phyloP scores from a whole-genome alignment of 78 protist genomes.

The Chrysochromulina tobinii region DNA sequence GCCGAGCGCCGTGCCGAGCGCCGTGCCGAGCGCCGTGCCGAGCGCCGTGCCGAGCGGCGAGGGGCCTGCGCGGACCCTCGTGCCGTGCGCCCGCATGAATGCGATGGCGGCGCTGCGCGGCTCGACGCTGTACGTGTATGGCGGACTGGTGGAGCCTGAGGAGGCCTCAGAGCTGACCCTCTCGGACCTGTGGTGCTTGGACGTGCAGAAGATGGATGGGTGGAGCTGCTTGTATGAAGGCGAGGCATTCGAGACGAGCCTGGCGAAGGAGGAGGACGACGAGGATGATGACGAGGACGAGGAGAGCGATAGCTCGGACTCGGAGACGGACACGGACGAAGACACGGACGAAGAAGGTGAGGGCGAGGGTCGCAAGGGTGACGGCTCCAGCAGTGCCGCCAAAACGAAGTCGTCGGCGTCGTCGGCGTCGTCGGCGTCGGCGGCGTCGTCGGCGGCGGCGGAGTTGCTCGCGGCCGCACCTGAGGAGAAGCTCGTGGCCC shows the following conservation, averaged over 20 bases:
- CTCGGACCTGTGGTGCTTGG: neutral
- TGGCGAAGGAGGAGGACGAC: neutral
- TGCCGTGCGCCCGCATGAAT: slow-evolving; percentile 20
- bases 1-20: no score
- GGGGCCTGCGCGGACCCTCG: neutral
- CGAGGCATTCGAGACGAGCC: neutral
- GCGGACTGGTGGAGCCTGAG: slow-evolving; percentile 7
- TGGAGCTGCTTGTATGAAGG: neutral
- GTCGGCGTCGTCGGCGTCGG: no score
- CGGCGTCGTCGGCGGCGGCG: no score
- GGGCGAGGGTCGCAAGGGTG: no score
- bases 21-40: no score
- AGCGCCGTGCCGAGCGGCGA: no score
- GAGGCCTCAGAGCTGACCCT: neutral
- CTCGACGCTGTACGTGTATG: neutral
- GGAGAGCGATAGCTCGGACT: neutral
- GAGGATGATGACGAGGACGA: neutral
- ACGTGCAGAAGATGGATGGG: neutral
- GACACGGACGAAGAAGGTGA: no score
- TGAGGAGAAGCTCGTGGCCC: no score
- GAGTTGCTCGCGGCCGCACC: no score
- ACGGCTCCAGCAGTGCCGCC: no score
- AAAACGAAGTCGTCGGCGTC: no score
- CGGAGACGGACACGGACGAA: neutral
- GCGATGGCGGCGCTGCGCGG: neutral